phyloP scores from a whole-genome alignment of 192 early-diverging fungal genomes.

The Phlyctochytrium planicorne region DNA sequence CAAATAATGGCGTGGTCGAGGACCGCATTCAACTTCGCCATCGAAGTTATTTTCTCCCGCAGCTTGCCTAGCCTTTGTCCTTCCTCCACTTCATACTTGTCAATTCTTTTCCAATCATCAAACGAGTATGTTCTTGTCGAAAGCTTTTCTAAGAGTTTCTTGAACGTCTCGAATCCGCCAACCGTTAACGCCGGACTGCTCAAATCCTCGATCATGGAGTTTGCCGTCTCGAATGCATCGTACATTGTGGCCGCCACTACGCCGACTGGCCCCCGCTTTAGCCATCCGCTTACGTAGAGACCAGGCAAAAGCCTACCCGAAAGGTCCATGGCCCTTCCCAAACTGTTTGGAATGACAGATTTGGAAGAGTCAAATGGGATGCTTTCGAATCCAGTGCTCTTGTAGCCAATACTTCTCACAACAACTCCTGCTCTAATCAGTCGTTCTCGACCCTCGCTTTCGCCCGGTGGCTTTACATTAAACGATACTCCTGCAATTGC shows the following conservation, averaged over 20 bases:
- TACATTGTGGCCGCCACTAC: constrained; percentile 95
- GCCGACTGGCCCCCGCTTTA: constrained; percentile 92
- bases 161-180: constrained; percentile 22
- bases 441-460: constrained; percentile 55
- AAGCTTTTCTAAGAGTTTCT: constrained; percentile 13
- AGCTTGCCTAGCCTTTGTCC: constrained; percentile 72
- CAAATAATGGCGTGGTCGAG: too few species aligned
- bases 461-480: too few species aligned
- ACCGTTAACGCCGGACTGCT: constrained; percentile 63
- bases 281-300: constrained; percentile 89
- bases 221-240: constrained; percentile 89
- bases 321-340: constrained; percentile 65
- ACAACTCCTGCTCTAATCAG: constrained; percentile 70
- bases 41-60: constrained; percentile 64
- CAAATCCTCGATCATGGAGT: constrained; percentile 59
- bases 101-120: constrained; percentile 80
- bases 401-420: constrained; percentile 87
- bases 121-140: constrained; percentile 54
- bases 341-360: constrained; percentile 76
- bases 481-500: constrained; percentile 42
- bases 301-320: constrained; percentile 33
- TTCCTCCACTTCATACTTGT: constrained; percentile 64
- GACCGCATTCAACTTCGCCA: neutral
- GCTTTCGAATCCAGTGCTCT: constrained; percentile 63
- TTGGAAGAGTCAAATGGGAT: constrained; percentile 73